Evolutionary conservation across 805 yeast genomes (phyloP), one percentile per base, ranked within the genome.

Genomic region (Monosporozyma aquatica): DNA sequence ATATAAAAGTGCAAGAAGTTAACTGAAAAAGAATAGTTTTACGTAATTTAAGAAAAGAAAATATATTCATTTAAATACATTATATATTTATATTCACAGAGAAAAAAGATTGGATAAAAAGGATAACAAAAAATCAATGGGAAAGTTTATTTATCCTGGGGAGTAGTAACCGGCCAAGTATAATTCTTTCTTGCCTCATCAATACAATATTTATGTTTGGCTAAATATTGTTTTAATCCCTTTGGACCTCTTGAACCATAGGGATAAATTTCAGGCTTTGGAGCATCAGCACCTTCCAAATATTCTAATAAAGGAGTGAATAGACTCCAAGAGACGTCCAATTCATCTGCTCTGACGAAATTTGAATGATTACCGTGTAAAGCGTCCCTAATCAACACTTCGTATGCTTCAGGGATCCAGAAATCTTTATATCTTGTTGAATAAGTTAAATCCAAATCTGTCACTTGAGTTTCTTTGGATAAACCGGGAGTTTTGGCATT

Each of bases 361-460:
- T 90, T 90, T 41, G 97, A 84, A 68, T 92, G 98, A 66, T 89
- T 95, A 44, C 94, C 97, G 52, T 77, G 74, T 59, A 82, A 66
- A 49, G 90, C 84, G 65, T 92, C 97, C 65, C 94, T 78, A 55
- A 92, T 86, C 54, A 92, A 76, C 1, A 96, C 83, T 70, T 92
- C 98, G 65, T 92, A 92, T 33, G 97, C 97, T 71, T 90, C 96
- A 36, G 98, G 97, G 57, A 92, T 89, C 81, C 92, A 83, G 68
- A 86, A 82, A 59, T 86, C 82, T 49, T 83, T 70, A 69, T 82
- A 92, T 60, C 97, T 78, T 40, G 72, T 70, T 43, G 80, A 68
- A 64, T 92, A 92, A 27, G 94, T 83, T 58, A 92, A 72, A 61
- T 92, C 96, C 56, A 92, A 76, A 61, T 90, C 97, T 22, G 95